phyloP scores from a whole-genome alignment of 1,139 yeast species.

The Diutina ranongensis region DNA sequence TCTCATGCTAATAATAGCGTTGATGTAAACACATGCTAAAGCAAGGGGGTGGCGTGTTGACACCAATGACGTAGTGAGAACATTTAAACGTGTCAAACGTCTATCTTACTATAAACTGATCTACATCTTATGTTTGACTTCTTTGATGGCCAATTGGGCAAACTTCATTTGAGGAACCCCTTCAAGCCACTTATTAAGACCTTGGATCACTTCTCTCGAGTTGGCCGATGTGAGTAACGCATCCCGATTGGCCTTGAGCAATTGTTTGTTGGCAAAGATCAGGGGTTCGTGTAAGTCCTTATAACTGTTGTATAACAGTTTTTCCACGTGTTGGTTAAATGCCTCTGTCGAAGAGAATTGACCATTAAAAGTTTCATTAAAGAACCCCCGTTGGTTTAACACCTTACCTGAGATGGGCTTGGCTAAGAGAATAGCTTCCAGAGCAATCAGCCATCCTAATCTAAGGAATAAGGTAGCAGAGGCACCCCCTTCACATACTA shows the following conservation, averaged over 20 bases:
- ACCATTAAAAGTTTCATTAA: constrained; percentile 37
- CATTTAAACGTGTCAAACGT: no score
- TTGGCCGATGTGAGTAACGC: constrained; percentile 39
- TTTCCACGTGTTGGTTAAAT: constrained; percentile 44
- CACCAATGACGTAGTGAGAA: no score
- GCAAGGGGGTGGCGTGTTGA: no score
- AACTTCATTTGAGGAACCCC: constrained; percentile 71
- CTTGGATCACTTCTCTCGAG: constrained; percentile 55
- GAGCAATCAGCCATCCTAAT: constrained; percentile 63
- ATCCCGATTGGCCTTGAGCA: constrained; percentile 39
- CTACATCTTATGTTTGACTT: constrained; percentile 51
- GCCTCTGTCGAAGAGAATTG: constrained; percentile 40
- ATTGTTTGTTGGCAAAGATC: constrained; percentile 49
- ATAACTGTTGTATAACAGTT: constrained; percentile 35
- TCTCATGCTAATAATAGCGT: no score
- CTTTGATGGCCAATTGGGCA: constrained; percentile 40
- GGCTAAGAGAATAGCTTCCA: constrained; percentile 64
- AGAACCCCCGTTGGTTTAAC: constrained; percentile 45
- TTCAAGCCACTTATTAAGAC: constrained; percentile 57
- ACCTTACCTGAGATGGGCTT: constrained; percentile 56
- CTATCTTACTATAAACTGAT: no score
- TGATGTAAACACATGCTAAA: no score
- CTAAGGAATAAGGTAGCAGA: constrained; percentile 59
- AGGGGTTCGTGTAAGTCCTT: constrained; percentile 46
- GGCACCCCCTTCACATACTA: constrained; percentile 77